phyloP scores from a whole-genome alignment of 495 filamentous ascomycete species.

The Aspergillus cavernicola region DNA sequence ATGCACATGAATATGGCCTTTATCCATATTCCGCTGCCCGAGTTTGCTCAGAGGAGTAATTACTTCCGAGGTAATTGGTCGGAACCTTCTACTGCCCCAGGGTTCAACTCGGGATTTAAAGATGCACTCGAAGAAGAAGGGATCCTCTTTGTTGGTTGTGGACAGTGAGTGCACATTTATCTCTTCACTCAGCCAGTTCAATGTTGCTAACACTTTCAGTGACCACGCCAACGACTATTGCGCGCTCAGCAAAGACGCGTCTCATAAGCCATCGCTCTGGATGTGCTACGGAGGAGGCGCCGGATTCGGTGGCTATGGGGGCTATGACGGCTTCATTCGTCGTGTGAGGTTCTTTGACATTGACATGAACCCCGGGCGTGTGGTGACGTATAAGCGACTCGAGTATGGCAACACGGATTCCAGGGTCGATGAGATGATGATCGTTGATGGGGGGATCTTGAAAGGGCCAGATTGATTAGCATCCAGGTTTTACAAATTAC shows the following conservation, averaged over 20 bases:
- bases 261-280: slow-evolving; percentile 71
- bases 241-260: slow-evolving; percentile 52
- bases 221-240: slow-evolving; percentile 98
- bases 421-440: slow-evolving; percentile 77
- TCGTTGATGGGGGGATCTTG: slow-evolving; percentile 76
- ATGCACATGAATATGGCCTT: slow-evolving; percentile 96
- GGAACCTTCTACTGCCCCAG: slow-evolving; percentile 79
- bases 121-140: slow-evolving; percentile 82
- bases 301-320: slow-evolving; percentile 92
- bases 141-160: slow-evolving; percentile 80
- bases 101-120: slow-evolving; percentile 82
- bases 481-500: neutral
- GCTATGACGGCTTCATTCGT: slow-evolving; percentile 79
- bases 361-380: slow-evolving; percentile 80
- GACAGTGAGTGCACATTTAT: slow-evolving; percentile 61
- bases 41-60: slow-evolving; percentile 59
- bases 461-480: slow-evolving; percentile 23
- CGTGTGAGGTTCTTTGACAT: slow-evolving; percentile 87
- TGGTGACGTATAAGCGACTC: slow-evolving; percentile 87
- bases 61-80: slow-evolving; percentile 61
- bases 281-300: slow-evolving; percentile 94
- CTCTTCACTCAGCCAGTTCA: neutral
- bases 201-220: slow-evolving; percentile 32
- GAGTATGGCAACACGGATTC: slow-evolving; percentile 75
- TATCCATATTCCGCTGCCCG: slow-evolving; percentile 93